Conservation (phyloP, 345 rosid species). For the Populus tremula region DNA sequence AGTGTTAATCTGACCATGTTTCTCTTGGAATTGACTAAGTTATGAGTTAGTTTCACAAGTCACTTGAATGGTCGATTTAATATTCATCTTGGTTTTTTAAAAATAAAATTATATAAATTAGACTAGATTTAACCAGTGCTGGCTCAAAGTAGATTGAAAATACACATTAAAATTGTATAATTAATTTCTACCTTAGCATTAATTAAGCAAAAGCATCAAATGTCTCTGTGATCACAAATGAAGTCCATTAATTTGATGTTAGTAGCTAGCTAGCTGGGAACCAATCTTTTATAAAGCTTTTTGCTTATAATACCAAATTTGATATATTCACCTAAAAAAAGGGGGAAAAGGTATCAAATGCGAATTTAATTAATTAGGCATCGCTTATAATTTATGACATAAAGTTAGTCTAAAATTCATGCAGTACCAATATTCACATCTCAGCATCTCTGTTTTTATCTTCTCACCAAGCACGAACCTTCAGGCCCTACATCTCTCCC, state of each 20-base stretch:
- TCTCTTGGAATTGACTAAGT: too few relatives aligned
- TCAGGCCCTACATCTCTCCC: constrained; percentile 19
- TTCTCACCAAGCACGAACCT: constrained; percentile 20
- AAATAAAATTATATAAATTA: too few relatives aligned
- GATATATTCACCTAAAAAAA: neutral
- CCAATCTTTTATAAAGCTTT: neutral
- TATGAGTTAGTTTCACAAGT: too few relatives aligned
- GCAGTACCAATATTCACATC: neutral
- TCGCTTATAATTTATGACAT: neutral
- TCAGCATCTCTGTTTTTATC: constrained; percentile 8
- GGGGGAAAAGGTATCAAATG: constrained; percentile 10
- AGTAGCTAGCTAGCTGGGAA: neutral
- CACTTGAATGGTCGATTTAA: too few relatives aligned
- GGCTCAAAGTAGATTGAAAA: too few relatives aligned
- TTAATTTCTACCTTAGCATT: neutral
- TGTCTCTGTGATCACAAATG: neutral
- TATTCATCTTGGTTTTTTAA: too few relatives aligned
- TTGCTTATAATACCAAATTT: neutral
- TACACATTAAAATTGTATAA: neutral
- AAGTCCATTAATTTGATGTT: neutral
- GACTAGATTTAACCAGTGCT: too few relatives aligned
- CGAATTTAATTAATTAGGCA: constrained; percentile 1
- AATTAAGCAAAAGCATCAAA: constrained; percentile 1
- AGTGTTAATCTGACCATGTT: too few relatives aligned
- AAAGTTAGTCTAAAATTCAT: neutral